Evolutionary conservation across 257 asterid genomes (phyloP).

Genomic region (Phtheirospermum japonicum): DNA sequence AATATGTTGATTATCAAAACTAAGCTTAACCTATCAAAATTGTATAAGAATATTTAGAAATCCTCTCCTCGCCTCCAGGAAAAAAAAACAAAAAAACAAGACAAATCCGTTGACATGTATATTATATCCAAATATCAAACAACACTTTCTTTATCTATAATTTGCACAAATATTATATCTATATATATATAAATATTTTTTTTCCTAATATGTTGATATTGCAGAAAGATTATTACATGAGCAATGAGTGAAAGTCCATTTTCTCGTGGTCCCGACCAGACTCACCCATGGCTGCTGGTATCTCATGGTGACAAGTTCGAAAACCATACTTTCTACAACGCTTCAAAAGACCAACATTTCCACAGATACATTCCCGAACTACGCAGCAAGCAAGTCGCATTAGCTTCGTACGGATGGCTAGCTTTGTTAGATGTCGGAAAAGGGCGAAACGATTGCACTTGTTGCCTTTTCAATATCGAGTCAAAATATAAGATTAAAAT

Average conservation of each 20-base stretch:
- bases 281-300: slow-evolving; percentile 12
- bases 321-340: slow-evolving; percentile 4
- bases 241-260: background rate
- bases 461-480: background rate
- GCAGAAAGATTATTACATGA: too few species aligned
- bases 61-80: too few species aligned
- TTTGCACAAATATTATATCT: too few species aligned
- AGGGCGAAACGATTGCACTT: background rate
- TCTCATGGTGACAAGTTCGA: background rate
- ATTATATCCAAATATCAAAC: too few species aligned
- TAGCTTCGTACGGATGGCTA: slow-evolving; percentile 11
- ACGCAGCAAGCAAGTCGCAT: background rate
- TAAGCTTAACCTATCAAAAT: too few species aligned
- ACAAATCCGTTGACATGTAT: too few species aligned
- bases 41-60: too few species aligned
- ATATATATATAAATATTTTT: too few species aligned
- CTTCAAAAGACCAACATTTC: background rate
- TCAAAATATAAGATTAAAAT: background rate
- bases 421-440: background rate
- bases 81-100: too few species aligned
- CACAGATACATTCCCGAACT: background rate
- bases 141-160: too few species aligned
- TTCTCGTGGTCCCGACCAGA: background rate
- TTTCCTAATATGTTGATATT: too few species aligned
- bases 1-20: too few species aligned